These are phyloP conservation scores for Gossypium davidsonii DNA, from an alignment of 441 rosid species.

Conservation along the genomic window DNA sequence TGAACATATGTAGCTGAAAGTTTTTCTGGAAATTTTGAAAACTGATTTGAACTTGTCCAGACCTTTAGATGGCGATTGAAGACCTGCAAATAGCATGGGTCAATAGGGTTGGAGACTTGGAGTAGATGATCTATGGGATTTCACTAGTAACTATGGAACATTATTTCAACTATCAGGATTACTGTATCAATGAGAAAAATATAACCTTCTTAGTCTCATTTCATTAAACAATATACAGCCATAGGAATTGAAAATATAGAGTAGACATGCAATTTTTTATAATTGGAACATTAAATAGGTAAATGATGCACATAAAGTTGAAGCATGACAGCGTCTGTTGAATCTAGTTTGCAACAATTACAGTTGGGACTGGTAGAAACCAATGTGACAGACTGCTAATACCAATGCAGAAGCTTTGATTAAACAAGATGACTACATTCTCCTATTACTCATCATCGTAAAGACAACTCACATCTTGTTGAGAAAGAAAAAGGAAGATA, in stretches of 20 bases:
- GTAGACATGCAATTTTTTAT: neutral
- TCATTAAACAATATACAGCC: neutral
- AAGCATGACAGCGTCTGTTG: neutral
- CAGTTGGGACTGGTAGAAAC: neutral
- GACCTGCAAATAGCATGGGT: slow-evolving; percentile 27
- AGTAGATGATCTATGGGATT: neutral
- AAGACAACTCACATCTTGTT: neutral
- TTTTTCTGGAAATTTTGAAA: slow-evolving; percentile 47
- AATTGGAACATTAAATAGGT: neutral
- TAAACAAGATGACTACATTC: neutral
- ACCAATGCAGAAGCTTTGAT: neutral
- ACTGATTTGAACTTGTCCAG: slow-evolving; percentile 37
- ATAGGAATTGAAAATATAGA: neutral
- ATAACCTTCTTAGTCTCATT: neutral
- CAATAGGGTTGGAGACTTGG: neutral
- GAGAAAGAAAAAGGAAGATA: neutral
- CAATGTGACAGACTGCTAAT: neutral
- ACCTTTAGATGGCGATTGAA: slow-evolving; percentile 32
- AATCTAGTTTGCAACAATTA: neutral
- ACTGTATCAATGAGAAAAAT: neutral
- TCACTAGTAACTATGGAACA: neutral
- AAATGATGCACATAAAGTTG: neutral
- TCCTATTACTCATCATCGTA: neutral
- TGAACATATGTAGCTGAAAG: slow-evolving; percentile 54
- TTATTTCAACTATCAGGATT: slow-evolving; percentile 2